Evolutionary conservation across 164 flowering plant species (phyloP).

Genomic region (Piper betle): DNA sequence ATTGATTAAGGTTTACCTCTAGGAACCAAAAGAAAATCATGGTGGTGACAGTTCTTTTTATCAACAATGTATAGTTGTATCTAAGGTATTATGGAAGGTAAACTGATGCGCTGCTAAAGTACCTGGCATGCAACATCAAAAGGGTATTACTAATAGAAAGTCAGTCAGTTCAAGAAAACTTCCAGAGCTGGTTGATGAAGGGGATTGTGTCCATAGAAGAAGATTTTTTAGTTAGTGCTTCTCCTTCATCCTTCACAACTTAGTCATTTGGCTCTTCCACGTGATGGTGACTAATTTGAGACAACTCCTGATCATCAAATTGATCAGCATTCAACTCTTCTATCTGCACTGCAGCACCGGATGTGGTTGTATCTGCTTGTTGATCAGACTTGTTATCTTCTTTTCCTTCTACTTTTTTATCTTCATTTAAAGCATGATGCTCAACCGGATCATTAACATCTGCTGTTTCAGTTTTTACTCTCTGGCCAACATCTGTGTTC

Average conservation of each 20-base stretch:
- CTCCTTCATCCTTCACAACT: background rate
- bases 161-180: constrained; percentile 1
- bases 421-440: no score
- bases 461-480: constrained; percentile 5
- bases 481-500: constrained; percentile 6
- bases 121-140: background rate
- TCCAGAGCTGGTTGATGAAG: constrained; percentile 15
- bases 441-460: no score
- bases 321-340: no score
- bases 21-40: background rate
- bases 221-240: constrained; percentile 2
- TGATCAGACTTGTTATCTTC: constrained; percentile 3
- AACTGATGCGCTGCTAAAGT: background rate
- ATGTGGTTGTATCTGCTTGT: background rate
- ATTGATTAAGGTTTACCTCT: background rate
- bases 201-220: constrained; percentile 10
- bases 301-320: no score
- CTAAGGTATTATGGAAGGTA: background rate
- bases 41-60: background rate
- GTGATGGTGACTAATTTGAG: background rate
- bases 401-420: constrained; percentile 2
- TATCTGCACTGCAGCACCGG: no score
- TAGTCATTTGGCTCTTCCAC: background rate
- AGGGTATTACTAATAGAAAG: background rate
- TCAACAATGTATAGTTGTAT: background rate